Evolutionary conservation across 345 rosid genomes (phyloP), one percentile per base, ranked within the genome.

Genomic region (Pelargonium nanum): DNA sequence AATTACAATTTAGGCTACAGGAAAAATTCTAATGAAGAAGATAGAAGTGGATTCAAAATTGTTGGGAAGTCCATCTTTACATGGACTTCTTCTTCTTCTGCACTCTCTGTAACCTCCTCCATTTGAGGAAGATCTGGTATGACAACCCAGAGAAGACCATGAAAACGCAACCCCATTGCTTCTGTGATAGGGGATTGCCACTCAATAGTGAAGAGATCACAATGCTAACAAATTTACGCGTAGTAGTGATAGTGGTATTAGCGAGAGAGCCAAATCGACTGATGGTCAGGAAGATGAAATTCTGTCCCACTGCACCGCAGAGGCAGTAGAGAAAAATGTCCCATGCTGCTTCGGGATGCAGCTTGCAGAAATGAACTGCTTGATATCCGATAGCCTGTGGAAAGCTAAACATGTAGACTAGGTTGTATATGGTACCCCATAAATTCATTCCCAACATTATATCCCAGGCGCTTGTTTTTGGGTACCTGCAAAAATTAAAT

Each of bases 61-160:
- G 48, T 40, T 40, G 15, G n/a, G 1, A 40, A 40, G 16, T 40
- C 17, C 48, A 40, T 40, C 48, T 71, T 85, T 55, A 89, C 56
- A 57, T 65, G 67, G 70, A 58, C 74, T 85, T 89, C 77, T 78
- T 83, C 83, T 87, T 89, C 86, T 82, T 92, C 76, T 75, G 89
- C 75, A 68, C 51, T 65, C 77, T 89, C 77, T 81, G 85, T 68
- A 86, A 52, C 72, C 79, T 87, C 68, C 61, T 87, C 97, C 97
- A 93, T 58, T 89, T 93, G 52, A 93, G 85, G 68, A 74, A 87
- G 66, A 93, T 93, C 80, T 89, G 97, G 76, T 83, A 89, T 17
- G 95, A 85, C 70, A 93, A 74, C n/a, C 99, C 97, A 25, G 94
- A 83, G 83, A 93, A 93, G 23, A 93, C 96, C 97, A 93, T 87